Evolutionary conservation across 1,284 basidiomycete species (phyloP).

Genomic region (Ceratobasidium papillatum): DNA sequence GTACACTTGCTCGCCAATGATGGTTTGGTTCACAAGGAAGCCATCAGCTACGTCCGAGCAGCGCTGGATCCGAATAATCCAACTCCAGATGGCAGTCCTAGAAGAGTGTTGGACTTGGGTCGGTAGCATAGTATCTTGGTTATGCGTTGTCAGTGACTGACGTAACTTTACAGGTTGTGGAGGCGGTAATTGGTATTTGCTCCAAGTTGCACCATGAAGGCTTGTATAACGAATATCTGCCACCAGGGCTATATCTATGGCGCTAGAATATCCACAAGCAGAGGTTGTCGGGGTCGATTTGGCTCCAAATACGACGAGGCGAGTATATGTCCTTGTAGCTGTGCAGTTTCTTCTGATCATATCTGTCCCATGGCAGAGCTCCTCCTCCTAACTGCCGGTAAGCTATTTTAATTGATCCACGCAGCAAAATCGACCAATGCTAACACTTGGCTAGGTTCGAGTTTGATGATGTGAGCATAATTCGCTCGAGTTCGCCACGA

Average conservation of each 20-base stretch:
- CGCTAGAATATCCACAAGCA: slow-evolving; percentile 42
- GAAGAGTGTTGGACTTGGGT: slow-evolving; percentile 41
- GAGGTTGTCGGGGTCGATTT: slow-evolving; percentile 41
- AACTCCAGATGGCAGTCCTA: slow-evolving; percentile 32
- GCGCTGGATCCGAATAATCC: slow-evolving; percentile 31
- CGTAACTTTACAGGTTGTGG: slow-evolving; percentile 19
- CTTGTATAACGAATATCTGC: background rate
- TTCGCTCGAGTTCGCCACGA: background rate
- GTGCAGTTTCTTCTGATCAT: background rate
- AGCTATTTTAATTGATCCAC: background rate
- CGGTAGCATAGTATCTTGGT: background rate
- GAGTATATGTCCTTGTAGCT: background rate
- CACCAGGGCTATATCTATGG: slow-evolving; percentile 36
- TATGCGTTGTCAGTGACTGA: background rate
- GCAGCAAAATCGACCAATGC: background rate
- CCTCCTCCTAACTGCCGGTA: slow-evolving; percentile 32
- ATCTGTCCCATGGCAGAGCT: slow-evolving; percentile 9
- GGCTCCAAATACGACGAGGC: slow-evolving; percentile 38
- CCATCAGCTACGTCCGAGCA: slow-evolving; percentile 12
- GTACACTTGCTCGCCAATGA: slow-evolving; percentile 40
- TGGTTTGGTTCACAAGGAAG: slow-evolving; percentile 28
- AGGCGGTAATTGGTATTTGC: slow-evolving; percentile 40
- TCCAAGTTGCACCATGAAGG: background rate
- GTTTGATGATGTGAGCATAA: slow-evolving; percentile 41
- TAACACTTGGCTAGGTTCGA: slow-evolving; percentile 34